Conservation (phyloP, 306 rosid species). For the Prunus mongolica region DNA sequence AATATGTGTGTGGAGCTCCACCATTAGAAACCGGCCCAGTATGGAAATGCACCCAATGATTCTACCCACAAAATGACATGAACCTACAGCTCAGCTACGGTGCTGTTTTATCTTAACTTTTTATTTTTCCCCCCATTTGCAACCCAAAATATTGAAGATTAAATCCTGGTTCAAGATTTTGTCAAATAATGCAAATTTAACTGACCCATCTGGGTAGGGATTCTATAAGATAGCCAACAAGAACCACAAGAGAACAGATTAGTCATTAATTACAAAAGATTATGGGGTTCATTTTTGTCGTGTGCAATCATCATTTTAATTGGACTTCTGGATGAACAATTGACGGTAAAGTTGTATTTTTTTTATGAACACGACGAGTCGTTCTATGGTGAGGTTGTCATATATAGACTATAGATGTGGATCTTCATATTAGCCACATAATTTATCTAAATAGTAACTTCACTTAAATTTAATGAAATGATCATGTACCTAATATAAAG, state of each 20-base stretch:
- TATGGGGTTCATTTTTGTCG: background rate
- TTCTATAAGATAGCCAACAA: background rate
- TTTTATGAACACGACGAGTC: fast-evolving
- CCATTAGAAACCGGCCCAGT: background rate
- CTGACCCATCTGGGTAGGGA: background rate
- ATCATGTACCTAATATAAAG: fast-evolving
- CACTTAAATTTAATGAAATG: no score
- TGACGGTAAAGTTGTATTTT: no score
- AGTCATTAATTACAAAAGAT: no score
- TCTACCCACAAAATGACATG: background rate
- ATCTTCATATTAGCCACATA: no score
- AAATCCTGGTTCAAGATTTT: background rate
- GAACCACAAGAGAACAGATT: background rate
- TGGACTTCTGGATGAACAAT: no score
- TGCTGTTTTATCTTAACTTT: background rate
- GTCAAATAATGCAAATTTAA: background rate
- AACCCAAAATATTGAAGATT: background rate
- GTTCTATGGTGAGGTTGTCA: no score
- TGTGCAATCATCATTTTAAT: background rate
- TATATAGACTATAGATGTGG: no score
- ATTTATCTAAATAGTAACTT: no score
- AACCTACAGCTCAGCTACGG: background rate
- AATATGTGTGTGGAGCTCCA: background rate
- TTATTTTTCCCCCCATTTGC: no score
- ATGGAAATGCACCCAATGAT: background rate